These are phyloP conservation scores for Globisporangium megalacanthum DNA, from an alignment of 352 stramenopile genomes.

Conservation along the genomic window DNA sequence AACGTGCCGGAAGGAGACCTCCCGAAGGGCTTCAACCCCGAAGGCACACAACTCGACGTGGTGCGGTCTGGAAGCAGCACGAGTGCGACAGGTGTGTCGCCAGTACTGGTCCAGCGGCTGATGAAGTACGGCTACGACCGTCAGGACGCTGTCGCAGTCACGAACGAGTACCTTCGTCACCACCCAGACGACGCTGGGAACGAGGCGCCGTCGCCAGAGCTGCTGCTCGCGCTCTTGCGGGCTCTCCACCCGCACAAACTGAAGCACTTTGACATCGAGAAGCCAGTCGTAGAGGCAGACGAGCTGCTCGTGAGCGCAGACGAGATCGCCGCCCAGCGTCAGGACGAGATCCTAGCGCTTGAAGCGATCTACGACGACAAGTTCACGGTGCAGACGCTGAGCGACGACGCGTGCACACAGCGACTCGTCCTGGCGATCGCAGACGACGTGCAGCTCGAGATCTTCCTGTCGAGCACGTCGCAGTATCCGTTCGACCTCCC, in stretches of 20 bases:
- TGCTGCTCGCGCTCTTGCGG: conserved; percentile 33
- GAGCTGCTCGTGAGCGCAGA: conserved; percentile 19
- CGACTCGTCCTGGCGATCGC: conserved; percentile 42
- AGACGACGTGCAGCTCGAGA: conserved; percentile 41
- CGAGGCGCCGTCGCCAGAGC: conserved; percentile 30
- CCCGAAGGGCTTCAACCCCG: conserved; percentile 80
- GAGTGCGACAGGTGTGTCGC: conserved; percentile 16
- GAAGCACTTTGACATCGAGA: conserved; percentile 27
- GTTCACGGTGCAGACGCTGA: conserved; percentile 24
- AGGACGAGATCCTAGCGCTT: conserved; percentile 75
- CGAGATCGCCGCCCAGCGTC: conserved; percentile 43
- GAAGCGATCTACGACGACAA: conserved; percentile 85
- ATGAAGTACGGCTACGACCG: conserved; percentile 80
- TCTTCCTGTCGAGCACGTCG: conserved; percentile 41
- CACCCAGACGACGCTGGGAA: conserved; percentile 13
- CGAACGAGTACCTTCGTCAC: conserved; percentile 32
- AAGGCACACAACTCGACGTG: conserved; percentile 88
- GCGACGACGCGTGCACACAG: conserved; percentile 23
- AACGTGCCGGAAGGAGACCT: conserved; percentile 70
- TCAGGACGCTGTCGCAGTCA: conserved; percentile 35
- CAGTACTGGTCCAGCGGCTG: conserved; percentile 58
- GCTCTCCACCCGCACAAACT: conserved; percentile 41
- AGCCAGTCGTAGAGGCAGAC: neutral
- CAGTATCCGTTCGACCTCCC: conserved; percentile 77
- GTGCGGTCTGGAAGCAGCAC: conserved; percentile 22